Evolutionary conservation across 768 basidiomycete species (phyloP), one percentile per base, ranked within the genome.

Genomic region (Hypholoma fasciculare): DNA sequence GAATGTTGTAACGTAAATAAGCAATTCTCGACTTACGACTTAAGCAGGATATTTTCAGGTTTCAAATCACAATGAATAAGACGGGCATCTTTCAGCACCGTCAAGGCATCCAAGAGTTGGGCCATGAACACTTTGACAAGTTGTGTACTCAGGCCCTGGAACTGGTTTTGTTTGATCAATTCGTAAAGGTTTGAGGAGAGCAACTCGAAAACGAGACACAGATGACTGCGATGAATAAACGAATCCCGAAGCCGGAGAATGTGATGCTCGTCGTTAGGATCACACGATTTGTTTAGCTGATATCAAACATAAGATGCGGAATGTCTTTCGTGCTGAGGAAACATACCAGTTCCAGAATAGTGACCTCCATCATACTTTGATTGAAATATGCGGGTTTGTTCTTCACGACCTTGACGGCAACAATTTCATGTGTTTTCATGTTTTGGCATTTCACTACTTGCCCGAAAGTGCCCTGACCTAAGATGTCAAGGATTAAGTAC

Each of bases 371-470:
- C 92, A 97, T 98, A 73, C 91, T 94, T 76, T 99, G 97, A 70
- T 98, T 98, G 74, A 97, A 95, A 78, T 99, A 99, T 0, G 97
- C 97, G 5, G 96, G 97, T 74, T 98, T 99, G 75, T 99, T 99
- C 80, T 99, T 99, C 63, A 99, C 94, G 7, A 99, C 97, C 75
- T 98, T 99, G 60, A 99, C 97, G 20, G 97, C 97, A 44, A 97
- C 94, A 54, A 98, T 93, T 71, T 98, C 96, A 73, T 98, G 95
- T 30, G 94, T 97, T 78, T 96, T 94, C 89, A 98, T 96, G 71
- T 99, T 98, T 73, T 98, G 97, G 70, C 97, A 99, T 72, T 99
- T 99, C 66, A 98, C 97, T 34, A 99, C 97, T 72, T 99, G 97
- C 8, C 97, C 97, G 66, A 99, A 99, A 2, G 97, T 99, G 20